Conservation (phyloP, 2,329 filamentous ascomycete species). For the Trichoderma afroharzianum region DNA sequence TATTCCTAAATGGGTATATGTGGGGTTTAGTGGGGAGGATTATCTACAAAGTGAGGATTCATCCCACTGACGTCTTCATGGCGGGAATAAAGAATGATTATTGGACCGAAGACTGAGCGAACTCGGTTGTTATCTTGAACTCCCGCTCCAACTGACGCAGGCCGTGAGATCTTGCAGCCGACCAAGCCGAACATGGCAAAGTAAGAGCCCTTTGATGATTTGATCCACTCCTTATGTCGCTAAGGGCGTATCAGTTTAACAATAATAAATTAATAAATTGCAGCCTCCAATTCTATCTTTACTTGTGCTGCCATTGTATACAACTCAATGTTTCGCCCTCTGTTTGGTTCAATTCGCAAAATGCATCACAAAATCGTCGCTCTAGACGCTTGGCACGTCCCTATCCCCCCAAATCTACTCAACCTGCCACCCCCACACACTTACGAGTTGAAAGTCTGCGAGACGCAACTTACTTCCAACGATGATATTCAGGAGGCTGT, state of each 20-base stretch:
- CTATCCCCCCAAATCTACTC: neutral
- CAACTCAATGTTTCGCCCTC: neutral
- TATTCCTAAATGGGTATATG: neutral
- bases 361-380: conserved; percentile 1
- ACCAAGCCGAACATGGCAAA: neutral
- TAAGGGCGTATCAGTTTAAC: neutral
- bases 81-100: neutral
- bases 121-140: neutral
- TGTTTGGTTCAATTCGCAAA: neutral
- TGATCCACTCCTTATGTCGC: neutral
- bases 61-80: neutral
- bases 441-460: neutral
- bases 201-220: neutral
- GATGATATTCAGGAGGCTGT: neutral
- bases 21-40: neutral
- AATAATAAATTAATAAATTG: neutral
- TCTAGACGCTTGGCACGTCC: neutral
- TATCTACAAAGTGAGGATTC: neutral
- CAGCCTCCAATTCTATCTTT: neutral
- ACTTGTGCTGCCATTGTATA: neutral
- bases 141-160: neutral
- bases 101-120: neutral
- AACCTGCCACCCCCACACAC: neutral
- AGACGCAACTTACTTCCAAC: neutral
- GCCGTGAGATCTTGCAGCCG: neutral